phyloP scores from a whole-genome alignment of 2,329 filamentous ascomycete species.

The Hymenoscyphus linearis region DNA sequence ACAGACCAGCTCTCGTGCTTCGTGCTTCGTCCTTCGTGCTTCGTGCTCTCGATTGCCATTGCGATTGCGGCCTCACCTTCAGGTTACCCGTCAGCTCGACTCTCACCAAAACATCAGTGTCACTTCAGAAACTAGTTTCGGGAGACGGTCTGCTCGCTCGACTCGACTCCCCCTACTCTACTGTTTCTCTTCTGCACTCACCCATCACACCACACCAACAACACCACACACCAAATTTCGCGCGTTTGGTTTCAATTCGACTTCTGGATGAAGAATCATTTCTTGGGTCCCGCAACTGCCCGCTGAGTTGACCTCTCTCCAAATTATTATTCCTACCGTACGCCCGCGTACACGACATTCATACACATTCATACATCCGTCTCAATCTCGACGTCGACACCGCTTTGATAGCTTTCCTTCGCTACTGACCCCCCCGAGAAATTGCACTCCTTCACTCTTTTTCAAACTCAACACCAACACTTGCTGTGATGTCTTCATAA shows the following conservation, averaged over 20 bases:
- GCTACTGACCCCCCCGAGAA: conserved; percentile 5
- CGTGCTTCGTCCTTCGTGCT: no score
- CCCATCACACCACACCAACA: no score
- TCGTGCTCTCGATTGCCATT: background rate
- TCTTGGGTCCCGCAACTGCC: conserved; percentile 8
- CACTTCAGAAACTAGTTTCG: background rate
- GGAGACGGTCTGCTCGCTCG: background rate
- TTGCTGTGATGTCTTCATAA: conserved; percentile 24
- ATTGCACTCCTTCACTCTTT: background rate
- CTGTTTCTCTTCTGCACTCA: no score
- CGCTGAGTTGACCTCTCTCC: conserved; percentile 19
- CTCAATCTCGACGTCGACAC: conserved; percentile 9
- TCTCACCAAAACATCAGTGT: background rate
- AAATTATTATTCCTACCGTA: background rate
- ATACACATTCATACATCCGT: background rate
- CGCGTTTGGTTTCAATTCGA: background rate
- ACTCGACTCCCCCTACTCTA: no score
- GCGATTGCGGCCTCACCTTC: no score
- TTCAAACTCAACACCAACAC: background rate
- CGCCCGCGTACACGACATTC: background rate
- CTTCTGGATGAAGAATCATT: conserved; percentile 1
- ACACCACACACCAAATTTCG: background rate
- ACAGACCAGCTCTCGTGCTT: background rate
- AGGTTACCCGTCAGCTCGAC: background rate
- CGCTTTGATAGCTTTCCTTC: conserved; percentile 26